A percentile compares a stretch with the other conserved stretches of the same genome.
These are phyloP conservation scores for Mortierella hygrophila DNA, from an alignment of 192 early-diverging fungal species.

Conservation along the genomic window DNA sequence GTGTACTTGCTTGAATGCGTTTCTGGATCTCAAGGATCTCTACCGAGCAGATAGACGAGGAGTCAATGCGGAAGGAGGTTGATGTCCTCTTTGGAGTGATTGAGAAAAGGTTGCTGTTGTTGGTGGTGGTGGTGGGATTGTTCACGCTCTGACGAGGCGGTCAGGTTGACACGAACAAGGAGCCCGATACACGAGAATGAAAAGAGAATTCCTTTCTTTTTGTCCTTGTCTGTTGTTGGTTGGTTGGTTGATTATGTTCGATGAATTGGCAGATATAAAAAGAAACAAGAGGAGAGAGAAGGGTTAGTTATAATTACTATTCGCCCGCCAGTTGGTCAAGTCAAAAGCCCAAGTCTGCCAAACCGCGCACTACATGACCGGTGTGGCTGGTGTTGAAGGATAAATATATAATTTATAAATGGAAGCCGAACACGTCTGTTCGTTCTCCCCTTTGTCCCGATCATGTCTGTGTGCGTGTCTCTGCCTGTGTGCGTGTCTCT, in stretches of 20 bases:
- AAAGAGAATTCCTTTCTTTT: not conserved
- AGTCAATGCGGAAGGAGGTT: not conserved
- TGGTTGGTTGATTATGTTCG: not conserved
- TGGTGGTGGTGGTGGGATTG: not conserved
- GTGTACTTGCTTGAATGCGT: not conserved
- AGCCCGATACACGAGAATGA: constrained; percentile 4
- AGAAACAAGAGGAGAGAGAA: not conserved
- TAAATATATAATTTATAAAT: not conserved
- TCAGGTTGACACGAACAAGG: constrained; percentile 9
- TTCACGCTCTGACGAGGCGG: constrained; percentile 4
- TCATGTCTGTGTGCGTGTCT: not conserved
- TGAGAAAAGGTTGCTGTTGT: not conserved
- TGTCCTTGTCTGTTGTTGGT: not conserved
- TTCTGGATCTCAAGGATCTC: not conserved
- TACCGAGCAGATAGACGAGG: not conserved
- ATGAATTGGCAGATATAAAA: not conserved
- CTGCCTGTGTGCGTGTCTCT: too few species aligned
- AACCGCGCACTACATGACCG: not conserved
- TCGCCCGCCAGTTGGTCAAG: not conserved
- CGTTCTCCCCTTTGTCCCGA: not conserved
- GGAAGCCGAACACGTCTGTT: not conserved
- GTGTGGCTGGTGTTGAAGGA: not conserved
- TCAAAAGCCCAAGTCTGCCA: not conserved
- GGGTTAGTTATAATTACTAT: not conserved
- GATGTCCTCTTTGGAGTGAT: not conserved